These are phyloP conservation scores for Tephrocybe rancida DNA, from an alignment of 768 basidiomycete genomes.

Conservation along the genomic window DNA sequence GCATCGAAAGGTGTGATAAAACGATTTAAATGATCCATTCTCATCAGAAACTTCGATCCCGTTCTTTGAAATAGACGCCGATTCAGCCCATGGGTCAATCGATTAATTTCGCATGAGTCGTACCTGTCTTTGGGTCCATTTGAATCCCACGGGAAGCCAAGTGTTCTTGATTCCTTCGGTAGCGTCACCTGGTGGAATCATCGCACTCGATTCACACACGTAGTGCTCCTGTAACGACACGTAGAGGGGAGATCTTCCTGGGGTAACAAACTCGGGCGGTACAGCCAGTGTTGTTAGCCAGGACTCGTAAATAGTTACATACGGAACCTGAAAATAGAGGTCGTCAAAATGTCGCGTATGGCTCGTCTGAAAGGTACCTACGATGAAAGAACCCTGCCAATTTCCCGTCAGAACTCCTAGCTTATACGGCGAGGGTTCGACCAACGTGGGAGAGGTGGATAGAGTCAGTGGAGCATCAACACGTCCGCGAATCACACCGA, in stretches of 20 bases:
- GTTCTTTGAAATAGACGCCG: constrained; percentile 49
- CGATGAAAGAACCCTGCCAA: constrained; percentile 54
- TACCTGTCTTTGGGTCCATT: constrained; percentile 42
- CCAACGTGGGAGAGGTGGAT: constrained; percentile 3
- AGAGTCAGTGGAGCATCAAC: neutral
- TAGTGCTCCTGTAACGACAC: constrained; percentile 51
- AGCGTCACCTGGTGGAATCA: constrained; percentile 36
- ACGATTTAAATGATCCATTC: constrained; percentile 34
- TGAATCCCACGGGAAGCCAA: constrained; percentile 46
- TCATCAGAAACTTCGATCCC: constrained; percentile 45
- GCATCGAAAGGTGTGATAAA: constrained; percentile 38
- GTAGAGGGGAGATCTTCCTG: constrained; percentile 48
- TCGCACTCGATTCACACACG: constrained; percentile 31
- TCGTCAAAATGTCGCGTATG: neutral
- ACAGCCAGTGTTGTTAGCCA: constrained; percentile 35
- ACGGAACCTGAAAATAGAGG: constrained; percentile 36
- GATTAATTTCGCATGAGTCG: constrained; percentile 25
- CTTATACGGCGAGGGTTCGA: constrained; percentile 34
- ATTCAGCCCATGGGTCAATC: constrained; percentile 44
- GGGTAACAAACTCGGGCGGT: constrained; percentile 35
- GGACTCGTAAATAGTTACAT: constrained; percentile 34
- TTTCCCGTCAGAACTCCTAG: constrained; percentile 46
- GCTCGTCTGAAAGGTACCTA: constrained; percentile 24
- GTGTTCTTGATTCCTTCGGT: constrained; percentile 41
- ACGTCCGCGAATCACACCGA: constrained; percentile 10